Evolutionary conservation across 139 green algal species (phyloP).

Genomic region (Auxenochlorella pyrenoidosa): DNA sequence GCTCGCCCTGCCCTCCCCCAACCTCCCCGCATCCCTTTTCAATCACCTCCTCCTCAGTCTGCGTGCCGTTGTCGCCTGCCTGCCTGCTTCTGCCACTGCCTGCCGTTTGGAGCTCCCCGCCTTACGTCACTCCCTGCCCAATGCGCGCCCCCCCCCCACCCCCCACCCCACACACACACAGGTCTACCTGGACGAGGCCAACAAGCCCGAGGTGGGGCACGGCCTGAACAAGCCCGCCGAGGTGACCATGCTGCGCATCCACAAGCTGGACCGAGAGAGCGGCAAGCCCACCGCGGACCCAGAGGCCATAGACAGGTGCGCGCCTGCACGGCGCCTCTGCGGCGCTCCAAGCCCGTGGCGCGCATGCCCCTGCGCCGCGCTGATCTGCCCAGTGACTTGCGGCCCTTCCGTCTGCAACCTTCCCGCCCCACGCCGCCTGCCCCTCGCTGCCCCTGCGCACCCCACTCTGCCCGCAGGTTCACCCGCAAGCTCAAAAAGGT

Average conservation of each 20-base stretch:
- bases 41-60: too few species aligned
- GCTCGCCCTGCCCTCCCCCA: too few species aligned
- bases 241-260: slow-evolving; percentile 77
- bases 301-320: slow-evolving; percentile 55
- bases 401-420: neutral
- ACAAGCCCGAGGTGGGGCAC: slow-evolving; percentile 81
- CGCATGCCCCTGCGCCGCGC: too few species aligned
- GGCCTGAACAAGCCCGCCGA: slow-evolving; percentile 86
- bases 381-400: too few species aligned
- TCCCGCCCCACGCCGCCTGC: neutral
- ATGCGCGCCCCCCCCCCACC: neutral
- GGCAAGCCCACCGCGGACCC: slow-evolving; percentile 57
- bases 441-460: neutral
- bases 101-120: neutral
- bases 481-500: slow-evolving; percentile 62
- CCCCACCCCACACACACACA: neutral
- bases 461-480: slow-evolving; percentile 16
- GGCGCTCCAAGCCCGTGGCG: too few species aligned
- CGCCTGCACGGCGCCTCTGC: neutral
- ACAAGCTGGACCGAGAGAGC: slow-evolving; percentile 69
- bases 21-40: too few species aligned
- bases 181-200: slow-evolving; percentile 75
- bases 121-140: neutral
- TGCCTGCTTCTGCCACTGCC: too few species aligned
- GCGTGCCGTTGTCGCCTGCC: too few species aligned